Base-by-base conservation (phyloP, 2,329 filamentous ascomycete species). In the Fusarium sp. region DNA sequence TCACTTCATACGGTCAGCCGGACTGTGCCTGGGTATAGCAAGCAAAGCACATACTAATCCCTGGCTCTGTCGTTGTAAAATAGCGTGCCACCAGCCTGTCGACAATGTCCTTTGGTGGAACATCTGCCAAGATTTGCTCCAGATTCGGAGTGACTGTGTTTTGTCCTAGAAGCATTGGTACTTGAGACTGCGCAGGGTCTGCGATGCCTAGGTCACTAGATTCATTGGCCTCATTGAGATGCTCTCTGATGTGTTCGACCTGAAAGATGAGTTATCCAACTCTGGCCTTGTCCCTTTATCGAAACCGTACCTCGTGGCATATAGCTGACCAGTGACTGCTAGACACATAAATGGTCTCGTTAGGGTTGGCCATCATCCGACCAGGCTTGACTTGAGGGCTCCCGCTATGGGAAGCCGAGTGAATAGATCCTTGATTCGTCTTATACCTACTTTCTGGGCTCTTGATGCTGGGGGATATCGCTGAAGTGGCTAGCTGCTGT, bases 291-390 rank as follows among this genome's bases (percentile, higher is more conserved):
- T 1, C 6, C 4, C 6, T 0, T 2, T 6, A 9, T n/a, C 2
- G 0, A 17, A 1, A 11, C 1, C 31, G 8, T 31, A 64, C 61
- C 43, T 66, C 63, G 8, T 56, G 39, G 1, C 63, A 66, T 1
- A 66, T 63, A 9, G 63, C 63, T 11, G 51, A 47, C 63, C 63
- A 66, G 4, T 66, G 63, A 3, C 58, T 63, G 8, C 58, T 58
- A 8, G 63, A 66, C n/a, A 66, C 63, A 31, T 66, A 66, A 2
- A 66, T 61, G 5, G 57, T 66, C 45, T 66, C 63, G 4, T 37
- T 66, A 1, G 60, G 52, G 9, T 49, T 66, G 1, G 55, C 51
- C 47, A 63, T 47, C 41, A 66, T 44, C 1, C 49, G 46, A 0
- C 63, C 63, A 7, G 54, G 63, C 15, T 61, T 66, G 3, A 61